Conservation (phyloP, 2,329 filamentous ascomycete species). For the Stagonosporopsis rhizophila region DNA sequence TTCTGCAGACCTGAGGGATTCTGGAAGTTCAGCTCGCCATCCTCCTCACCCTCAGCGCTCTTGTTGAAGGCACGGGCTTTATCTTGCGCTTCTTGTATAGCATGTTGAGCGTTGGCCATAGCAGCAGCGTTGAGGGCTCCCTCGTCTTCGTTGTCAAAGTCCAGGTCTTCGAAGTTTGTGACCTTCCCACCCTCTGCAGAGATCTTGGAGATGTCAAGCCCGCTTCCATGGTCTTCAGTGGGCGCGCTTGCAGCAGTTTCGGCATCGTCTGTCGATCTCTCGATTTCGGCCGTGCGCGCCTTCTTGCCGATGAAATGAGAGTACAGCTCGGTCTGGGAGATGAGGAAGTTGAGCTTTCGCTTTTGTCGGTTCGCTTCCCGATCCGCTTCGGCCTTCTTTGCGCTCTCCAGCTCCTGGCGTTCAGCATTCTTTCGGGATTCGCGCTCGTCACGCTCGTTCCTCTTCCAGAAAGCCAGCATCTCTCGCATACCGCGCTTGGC, state of each 20-base stretch:
- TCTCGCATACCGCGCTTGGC: slow-evolving; percentile 99
- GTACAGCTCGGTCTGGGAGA: slow-evolving; percentile 97
- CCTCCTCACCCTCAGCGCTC: slow-evolving; percentile 60
- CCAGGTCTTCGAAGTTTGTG: slow-evolving; percentile 91
- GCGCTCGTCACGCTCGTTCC: slow-evolving; percentile 96
- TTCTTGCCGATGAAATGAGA: slow-evolving; percentile 99
- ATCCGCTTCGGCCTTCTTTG: slow-evolving; percentile 94
- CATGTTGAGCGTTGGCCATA: slow-evolving; percentile 94
- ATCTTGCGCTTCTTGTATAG: slow-evolving; percentile 91
- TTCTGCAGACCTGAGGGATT: slow-evolving; percentile 95
- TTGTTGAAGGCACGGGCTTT: slow-evolving; percentile 94
- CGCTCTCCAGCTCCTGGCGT: slow-evolving; percentile 94
- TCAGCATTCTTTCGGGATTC: slow-evolving; percentile 93
- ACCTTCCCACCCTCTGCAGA: slow-evolving; percentile 69
- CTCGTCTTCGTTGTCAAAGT: slow-evolving; percentile 96
- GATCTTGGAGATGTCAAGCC: slow-evolving; percentile 58
- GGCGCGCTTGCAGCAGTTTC: slow-evolving; percentile 55
- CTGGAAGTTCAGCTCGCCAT: slow-evolving; percentile 99
- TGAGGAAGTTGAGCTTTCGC: slow-evolving; percentile 98
- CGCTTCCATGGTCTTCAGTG: slow-evolving; percentile 48
- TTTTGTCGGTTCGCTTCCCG: slow-evolving; percentile 97
- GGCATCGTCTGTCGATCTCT: slow-evolving; percentile 85
- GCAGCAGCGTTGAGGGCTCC: slow-evolving; percentile 80
- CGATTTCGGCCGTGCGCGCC: slow-evolving; percentile 96
- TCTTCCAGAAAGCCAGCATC: slow-evolving; percentile 99